Percentiles rank a stretch among this genome's conserved stretches.
These are phyloP conservation scores for Sporothrix phasma DNA, from an alignment of 2,329 filamentous ascomycete species.

Conservation along the genomic window DNA sequence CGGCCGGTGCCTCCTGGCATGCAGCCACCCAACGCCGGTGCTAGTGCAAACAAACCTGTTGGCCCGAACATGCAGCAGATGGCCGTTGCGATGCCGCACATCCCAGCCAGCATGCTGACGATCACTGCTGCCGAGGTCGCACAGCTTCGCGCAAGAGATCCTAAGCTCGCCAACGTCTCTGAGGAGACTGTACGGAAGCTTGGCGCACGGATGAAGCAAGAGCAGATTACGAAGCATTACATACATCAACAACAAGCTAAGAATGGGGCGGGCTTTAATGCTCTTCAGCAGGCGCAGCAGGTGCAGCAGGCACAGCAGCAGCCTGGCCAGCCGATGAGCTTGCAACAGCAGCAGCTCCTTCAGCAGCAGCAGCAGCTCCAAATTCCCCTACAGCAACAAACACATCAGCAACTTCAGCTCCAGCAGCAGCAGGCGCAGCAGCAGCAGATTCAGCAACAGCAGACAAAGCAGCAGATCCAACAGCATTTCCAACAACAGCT, in stretches of 20 bases:
- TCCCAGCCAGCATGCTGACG: conserved; percentile 14
- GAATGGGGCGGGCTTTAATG: conserved; percentile 2
- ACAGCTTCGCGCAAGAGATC: conserved; percentile 12
- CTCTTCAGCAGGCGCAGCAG: conserved; percentile 17
- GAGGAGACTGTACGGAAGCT: conserved; percentile 15
- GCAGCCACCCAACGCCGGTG: conserved; percentile 7
- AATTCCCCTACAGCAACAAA: conserved; percentile 12
- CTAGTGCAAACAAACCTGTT: neutral
- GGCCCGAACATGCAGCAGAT: conserved; percentile 8
- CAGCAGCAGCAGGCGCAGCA: conserved; percentile 19
- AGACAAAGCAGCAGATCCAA: conserved; percentile 20
- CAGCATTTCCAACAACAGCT: conserved; percentile 13
- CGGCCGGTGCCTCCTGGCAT: conserved; percentile 12
- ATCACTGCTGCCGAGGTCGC: conserved; percentile 16
- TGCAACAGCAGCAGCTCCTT: conserved; percentile 9
- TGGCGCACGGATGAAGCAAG: conserved; percentile 13
- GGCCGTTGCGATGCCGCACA: conserved; percentile 7
- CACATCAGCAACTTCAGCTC: conserved; percentile 16
- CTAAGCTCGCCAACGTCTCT: conserved; percentile 14
- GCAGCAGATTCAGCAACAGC: conserved; percentile 11
- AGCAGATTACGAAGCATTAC: conserved; percentile 15
- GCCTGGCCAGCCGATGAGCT: neutral
- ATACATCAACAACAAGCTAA: conserved; percentile 14
- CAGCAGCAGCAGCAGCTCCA: conserved; percentile 24
- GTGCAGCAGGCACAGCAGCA: conserved; percentile 21